Evolutionary conservation across 129 eudicot species (phyloP).

Genomic region (Helianthus tuberosus): DNA sequence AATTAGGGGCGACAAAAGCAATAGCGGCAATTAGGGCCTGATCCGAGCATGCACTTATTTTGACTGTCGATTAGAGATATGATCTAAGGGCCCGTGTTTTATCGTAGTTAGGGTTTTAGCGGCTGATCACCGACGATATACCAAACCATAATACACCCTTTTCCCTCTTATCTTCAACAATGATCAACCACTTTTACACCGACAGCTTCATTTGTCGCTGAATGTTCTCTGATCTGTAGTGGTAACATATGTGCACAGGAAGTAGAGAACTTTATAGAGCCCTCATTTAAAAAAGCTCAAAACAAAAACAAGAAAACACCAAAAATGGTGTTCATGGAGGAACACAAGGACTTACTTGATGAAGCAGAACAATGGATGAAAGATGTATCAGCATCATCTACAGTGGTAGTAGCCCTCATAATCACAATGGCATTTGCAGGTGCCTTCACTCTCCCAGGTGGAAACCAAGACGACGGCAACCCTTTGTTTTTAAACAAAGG

Average conservation of each 20-base stretch:
- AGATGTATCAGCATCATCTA: conserved; percentile 4
- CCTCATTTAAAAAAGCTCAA: conserved; percentile 14
- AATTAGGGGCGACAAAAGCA: too few species aligned
- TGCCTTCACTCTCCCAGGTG: conserved; percentile 16
- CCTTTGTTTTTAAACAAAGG: conserved; percentile 1
- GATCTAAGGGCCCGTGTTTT: too few species aligned
- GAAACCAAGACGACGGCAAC: conserved; percentile 12
- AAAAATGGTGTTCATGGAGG: conserved; percentile 4
- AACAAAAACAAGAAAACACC: conserved; percentile 10
- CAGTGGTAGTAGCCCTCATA: conserved; percentile 17
- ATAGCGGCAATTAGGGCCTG: too few species aligned
- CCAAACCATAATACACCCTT: too few species aligned
- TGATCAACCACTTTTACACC: too few species aligned
- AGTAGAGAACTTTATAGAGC: conserved; percentile 36
- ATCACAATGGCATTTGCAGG: conserved; percentile 26
- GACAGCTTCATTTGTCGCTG: too few species aligned
- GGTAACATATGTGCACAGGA: conserved; percentile 25
- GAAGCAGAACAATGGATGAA: conserved; percentile 22
- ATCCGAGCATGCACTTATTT: too few species aligned
- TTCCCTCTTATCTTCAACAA: too few species aligned
- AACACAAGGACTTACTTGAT: conserved; percentile 9
- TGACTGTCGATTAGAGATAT: too few species aligned
- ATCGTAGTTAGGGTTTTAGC: too few species aligned
- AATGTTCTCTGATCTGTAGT: too few species aligned
- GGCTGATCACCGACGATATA: too few species aligned